These are phyloP conservation scores for Penicillium pancosmium DNA, from an alignment of 495 filamentous ascomycete genomes.

Conservation along the genomic window DNA sequence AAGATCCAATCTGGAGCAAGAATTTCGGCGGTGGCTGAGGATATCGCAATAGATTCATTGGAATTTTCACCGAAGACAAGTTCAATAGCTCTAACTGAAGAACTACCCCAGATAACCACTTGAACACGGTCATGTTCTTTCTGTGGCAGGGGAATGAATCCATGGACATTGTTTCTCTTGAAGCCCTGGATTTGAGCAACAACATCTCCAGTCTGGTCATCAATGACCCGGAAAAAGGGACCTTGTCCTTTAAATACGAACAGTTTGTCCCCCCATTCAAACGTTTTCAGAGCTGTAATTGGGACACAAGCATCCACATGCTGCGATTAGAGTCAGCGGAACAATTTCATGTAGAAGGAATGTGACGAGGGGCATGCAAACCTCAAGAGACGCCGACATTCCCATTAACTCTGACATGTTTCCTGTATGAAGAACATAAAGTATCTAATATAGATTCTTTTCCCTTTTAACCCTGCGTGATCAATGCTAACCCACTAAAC, in stretches of 20 bases:
- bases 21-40: conserved; percentile 38
- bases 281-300: conserved; percentile 42
- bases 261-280: conserved; percentile 26
- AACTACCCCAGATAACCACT: conserved; percentile 75
- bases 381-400: conserved; percentile 44
- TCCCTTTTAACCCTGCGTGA: conserved; percentile 12
- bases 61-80: conserved; percentile 6
- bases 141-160: conserved; percentile 34
- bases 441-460: not conserved
- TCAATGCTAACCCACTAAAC: conserved; percentile 10
- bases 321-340: conserved; percentile 22
- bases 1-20: conserved; percentile 80
- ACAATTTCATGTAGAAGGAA: not conserved
- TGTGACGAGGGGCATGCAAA: conserved; percentile 22
- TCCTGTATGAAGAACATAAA: not conserved
- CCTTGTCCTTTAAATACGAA: conserved; percentile 49
- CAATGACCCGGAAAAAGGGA: conserved; percentile 38
- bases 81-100: conserved; percentile 65
- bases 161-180: conserved; percentile 47
- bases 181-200: conserved; percentile 36
- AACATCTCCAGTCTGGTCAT: conserved; percentile 37
- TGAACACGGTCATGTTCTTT: conserved; percentile 32
- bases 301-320: conserved; percentile 52
- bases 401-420: conserved; percentile 14
- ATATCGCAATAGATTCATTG: conserved; percentile 10